A percentile compares a stretch with the other conserved stretches of the same genome.
Evolutionary conservation across 768 basidiomycete species (phyloP).

Genomic region (Fomitopsis pulvina): DNA sequence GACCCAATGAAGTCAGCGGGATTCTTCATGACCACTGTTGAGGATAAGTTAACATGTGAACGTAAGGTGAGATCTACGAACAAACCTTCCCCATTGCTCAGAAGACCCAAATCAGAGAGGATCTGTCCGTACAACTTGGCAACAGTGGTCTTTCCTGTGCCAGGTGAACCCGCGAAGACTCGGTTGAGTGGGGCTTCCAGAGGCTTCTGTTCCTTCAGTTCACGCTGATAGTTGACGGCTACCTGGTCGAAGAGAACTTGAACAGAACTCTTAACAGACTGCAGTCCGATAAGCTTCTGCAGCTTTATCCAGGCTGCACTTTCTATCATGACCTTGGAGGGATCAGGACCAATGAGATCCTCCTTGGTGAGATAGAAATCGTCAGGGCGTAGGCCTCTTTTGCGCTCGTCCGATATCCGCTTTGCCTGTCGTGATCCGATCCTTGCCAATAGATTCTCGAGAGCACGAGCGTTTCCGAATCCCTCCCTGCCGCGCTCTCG

Average conservation of each 20-base stretch:
- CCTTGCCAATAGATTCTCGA: slow-evolving; percentile 42
- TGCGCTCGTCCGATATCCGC: slow-evolving; percentile 37
- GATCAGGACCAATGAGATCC: slow-evolving; percentile 63
- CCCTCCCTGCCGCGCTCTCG: slow-evolving; percentile 51
- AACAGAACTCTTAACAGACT: slow-evolving; percentile 49
- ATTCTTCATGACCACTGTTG: slow-evolving; percentile 56
- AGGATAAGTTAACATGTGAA: neutral
- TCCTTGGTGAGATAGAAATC: slow-evolving; percentile 46
- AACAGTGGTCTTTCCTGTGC: slow-evolving; percentile 69
- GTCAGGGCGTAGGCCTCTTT: slow-evolving; percentile 31
- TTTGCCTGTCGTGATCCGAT: slow-evolving; percentile 48
- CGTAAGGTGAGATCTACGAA: neutral
- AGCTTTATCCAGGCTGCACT: slow-evolving; percentile 47
- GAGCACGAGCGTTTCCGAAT: slow-evolving; percentile 62
- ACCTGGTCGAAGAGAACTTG: slow-evolving; percentile 39
- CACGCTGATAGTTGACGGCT: slow-evolving; percentile 51
- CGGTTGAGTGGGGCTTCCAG: slow-evolving; percentile 52
- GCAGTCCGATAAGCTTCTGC: slow-evolving; percentile 47
- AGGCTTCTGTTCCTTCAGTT: slow-evolving; percentile 48
- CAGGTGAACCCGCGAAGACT: slow-evolving; percentile 61
- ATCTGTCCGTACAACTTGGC: slow-evolving; percentile 62
- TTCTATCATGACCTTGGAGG: slow-evolving; percentile 38
- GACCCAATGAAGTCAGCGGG: slow-evolving; percentile 64
- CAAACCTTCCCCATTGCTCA: slow-evolving; percentile 70
- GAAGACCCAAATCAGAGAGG: slow-evolving; percentile 49